Evolutionary conservation across 2,329 filamentous ascomycete genomes (phyloP).

Genomic region (Apiospora rasikravindrae): DNA sequence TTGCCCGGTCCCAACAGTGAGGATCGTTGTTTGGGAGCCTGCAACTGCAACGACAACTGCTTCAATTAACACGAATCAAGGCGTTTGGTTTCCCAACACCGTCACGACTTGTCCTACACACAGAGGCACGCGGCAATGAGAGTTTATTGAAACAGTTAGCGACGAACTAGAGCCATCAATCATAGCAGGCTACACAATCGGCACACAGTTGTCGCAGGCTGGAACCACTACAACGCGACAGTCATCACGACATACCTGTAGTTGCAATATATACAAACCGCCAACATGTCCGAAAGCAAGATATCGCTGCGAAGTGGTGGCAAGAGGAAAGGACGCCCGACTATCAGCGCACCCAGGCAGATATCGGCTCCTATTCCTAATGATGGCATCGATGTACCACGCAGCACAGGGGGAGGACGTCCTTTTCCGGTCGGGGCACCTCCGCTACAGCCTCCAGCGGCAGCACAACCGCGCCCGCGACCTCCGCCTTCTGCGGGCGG

Average conservation of each 20-base stretch:
- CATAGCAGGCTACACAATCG: not conserved
- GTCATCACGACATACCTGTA: not conserved
- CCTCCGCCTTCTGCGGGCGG: conserved; percentile 58
- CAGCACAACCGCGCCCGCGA: conserved; percentile 46
- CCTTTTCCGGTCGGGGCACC: conserved; percentile 33
- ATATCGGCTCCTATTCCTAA: conserved; percentile 66
- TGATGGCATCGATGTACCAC: conserved; percentile 47
- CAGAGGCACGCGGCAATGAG: not conserved
- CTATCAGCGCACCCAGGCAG: conserved; percentile 66
- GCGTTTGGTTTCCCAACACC: not conserved
- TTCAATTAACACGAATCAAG: not conserved
- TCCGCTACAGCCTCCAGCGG: conserved; percentile 26
- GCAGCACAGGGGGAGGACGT: conserved; percentile 42
- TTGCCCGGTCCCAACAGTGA: not conserved
- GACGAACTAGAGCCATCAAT: not conserved
- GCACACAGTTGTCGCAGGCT: not conserved
- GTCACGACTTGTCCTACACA: not conserved
- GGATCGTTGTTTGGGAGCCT: not conserved
- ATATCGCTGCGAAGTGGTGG: conserved; percentile 66
- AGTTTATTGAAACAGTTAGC: not conserved
- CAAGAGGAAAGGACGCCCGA: conserved; percentile 65
- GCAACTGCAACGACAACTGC: not conserved
- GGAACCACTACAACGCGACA: not conserved
- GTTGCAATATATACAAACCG: not conserved
- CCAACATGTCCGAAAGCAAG: conserved; percentile 65